Evolutionary conservation across 2,329 filamentous ascomycete species (phyloP).

Genomic region (Verticillium nonalfalfae): DNA sequence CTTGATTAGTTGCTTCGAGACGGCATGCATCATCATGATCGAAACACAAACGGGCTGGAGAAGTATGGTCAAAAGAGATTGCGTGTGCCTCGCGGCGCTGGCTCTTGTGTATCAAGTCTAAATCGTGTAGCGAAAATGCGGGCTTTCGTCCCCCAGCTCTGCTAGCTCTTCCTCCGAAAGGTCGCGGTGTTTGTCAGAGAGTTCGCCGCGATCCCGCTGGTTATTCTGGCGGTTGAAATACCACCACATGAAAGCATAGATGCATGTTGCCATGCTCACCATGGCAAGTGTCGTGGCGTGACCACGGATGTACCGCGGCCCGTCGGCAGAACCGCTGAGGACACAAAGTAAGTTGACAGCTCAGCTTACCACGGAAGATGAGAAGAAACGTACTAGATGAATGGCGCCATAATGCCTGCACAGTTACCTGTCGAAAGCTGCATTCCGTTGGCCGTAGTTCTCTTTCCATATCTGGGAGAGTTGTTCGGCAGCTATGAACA

Average conservation of each 20-base stretch:
- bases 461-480: constrained; percentile 57
- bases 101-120: constrained; percentile 8
- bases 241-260: constrained; percentile 29
- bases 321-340: constrained; percentile 36
- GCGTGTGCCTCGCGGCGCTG: neutral
- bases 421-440: constrained; percentile 60
- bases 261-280: constrained; percentile 12
- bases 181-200: constrained; percentile 29
- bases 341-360: neutral
- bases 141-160: constrained; percentile 47
- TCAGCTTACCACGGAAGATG: neutral
- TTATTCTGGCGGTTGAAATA: constrained; percentile 36
- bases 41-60: neutral
- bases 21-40: neutral
- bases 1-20: neutral
- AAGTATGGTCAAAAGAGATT: neutral
- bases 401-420: constrained; percentile 54
- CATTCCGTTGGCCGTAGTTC: constrained; percentile 54
- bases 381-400: constrained; percentile 62
- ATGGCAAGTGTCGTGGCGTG: constrained; percentile 42
- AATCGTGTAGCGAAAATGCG: constrained; percentile 39
- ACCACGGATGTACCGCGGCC: constrained; percentile 53
- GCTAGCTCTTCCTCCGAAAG: constrained; percentile 40
- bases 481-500: constrained; percentile 69
- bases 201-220: constrained; percentile 29